A percentile compares a stretch with the other conserved stretches of the same genome.
These are phyloP conservation scores for Wickerhamomyces sp. DNA, from an alignment of 1,139 yeast genomes.

Conservation along the genomic window DNA sequence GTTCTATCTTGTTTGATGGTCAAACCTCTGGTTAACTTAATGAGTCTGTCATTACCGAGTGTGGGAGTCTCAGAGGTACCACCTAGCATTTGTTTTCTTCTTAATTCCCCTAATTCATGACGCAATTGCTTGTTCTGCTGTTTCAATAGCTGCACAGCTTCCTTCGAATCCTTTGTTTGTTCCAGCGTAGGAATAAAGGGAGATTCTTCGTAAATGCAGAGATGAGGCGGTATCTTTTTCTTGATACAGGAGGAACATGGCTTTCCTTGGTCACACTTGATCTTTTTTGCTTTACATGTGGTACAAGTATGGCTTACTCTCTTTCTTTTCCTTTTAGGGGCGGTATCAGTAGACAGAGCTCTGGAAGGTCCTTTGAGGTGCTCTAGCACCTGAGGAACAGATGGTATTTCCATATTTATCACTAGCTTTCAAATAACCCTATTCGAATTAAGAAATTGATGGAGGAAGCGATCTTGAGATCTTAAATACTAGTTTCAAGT, in stretches of 20 bases:
- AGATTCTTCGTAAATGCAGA: slow-evolving; percentile 23
- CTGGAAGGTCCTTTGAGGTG: neutral
- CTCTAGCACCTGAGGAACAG: too few species aligned
- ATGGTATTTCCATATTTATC: too few species aligned
- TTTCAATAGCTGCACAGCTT: slow-evolving; percentile 10
- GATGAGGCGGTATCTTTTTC: slow-evolving; percentile 20
- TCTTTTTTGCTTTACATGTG: slow-evolving; percentile 26
- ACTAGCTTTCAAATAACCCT: too few species aligned
- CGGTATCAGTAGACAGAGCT: neutral
- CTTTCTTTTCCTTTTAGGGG: slow-evolving; percentile 21
- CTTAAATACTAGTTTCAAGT: too few species aligned
- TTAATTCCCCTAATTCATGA: slow-evolving; percentile 12
- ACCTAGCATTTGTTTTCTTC: neutral
- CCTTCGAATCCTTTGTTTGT: slow-evolving; percentile 6
- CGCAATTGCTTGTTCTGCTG: slow-evolving; percentile 15
- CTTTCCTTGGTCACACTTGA: slow-evolving; percentile 27
- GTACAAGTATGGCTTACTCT: slow-evolving; percentile 24
- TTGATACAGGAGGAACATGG: slow-evolving; percentile 27
- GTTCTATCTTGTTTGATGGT: slow-evolving; percentile 11
- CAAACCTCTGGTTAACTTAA: slow-evolving; percentile 2
- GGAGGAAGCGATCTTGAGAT: too few species aligned
- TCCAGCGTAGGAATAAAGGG: slow-evolving; percentile 18
- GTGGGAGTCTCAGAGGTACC: neutral
- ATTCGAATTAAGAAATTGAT: too few species aligned
- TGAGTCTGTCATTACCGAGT: neutral